A percentile compares a stretch with the other conserved stretches of the same genome.
phyloP scores from a whole-genome alignment of 768 basidiomycete genomes.

The Boletus vinaceobasis region DNA sequence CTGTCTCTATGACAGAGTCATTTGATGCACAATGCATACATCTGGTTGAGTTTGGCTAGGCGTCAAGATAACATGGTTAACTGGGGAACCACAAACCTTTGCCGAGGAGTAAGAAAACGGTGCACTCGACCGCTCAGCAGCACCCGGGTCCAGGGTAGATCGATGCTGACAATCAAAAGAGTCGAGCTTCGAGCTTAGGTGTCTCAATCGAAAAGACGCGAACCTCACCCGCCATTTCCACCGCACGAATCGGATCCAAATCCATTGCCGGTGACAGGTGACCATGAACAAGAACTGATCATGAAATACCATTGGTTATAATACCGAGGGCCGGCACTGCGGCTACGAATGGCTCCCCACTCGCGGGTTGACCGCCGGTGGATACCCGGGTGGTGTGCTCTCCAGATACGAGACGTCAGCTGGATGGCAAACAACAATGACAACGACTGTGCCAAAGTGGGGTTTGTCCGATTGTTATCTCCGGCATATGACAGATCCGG shows the following conservation, averaged over 20 bases:
- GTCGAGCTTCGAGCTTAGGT: not conserved
- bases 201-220: not conserved
- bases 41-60: not conserved
- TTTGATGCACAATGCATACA: not conserved
- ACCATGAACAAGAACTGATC: not conserved
- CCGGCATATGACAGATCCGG: not conserved
- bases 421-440: not conserved
- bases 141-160: not conserved
- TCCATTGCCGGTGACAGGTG: not conserved
- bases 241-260: not conserved
- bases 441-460: not conserved
- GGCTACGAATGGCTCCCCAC: not conserved
- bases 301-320: not conserved
- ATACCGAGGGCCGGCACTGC: not conserved
- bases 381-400: not conserved
- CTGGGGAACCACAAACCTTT: not conserved
- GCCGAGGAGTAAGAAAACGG: not conserved
- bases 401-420: not conserved
- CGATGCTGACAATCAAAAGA: not conserved
- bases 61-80: not conserved
- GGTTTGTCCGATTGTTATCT: not conserved
- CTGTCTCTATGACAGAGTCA: not conserved
- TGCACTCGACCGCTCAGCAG: too few species aligned
- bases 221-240: not conserved
- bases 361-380: not conserved